Conservation (phyloP, 164 flowering plant genomes). For the Chloranthus sessilifolius region DNA sequence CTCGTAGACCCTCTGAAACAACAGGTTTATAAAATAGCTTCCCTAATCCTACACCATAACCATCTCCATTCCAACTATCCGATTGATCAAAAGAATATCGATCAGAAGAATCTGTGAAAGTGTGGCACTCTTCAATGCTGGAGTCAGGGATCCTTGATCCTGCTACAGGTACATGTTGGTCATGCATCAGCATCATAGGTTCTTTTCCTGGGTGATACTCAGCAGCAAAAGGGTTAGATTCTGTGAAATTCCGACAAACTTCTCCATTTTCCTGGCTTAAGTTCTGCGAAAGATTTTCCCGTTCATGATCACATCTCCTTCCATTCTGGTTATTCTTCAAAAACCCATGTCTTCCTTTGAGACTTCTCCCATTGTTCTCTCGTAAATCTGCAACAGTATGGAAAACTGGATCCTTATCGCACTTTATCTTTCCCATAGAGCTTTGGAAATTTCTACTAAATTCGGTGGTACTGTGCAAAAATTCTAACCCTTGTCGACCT, state of each 20-base stretch:
- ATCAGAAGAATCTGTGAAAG: background rate
- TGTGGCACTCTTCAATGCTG: slow-evolving; percentile 14
- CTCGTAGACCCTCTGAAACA: slow-evolving; percentile 14
- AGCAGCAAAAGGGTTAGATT: too few species aligned
- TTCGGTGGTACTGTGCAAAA: slow-evolving; percentile 6
- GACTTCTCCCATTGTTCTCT: slow-evolving; percentile 9
- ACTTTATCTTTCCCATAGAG: slow-evolving; percentile 12
- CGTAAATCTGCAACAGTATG: slow-evolving; percentile 12
- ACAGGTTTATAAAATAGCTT: slow-evolving; percentile 6
- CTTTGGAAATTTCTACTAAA: slow-evolving; percentile 1
- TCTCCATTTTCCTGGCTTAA: slow-evolving; percentile 10
- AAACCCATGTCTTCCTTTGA: too few species aligned
- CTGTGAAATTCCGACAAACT: too few species aligned
- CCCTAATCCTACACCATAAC: slow-evolving; percentile 2
- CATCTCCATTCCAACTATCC: slow-evolving; percentile 16
- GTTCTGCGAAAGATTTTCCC: slow-evolving; percentile 13
- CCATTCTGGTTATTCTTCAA: background rate
- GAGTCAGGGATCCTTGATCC: slow-evolving; percentile 9
- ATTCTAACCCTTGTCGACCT: slow-evolving; percentile 10
- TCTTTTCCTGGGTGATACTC: slow-evolving; percentile 11
- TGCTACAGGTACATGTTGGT: slow-evolving; percentile 5
- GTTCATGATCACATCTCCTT: slow-evolving; percentile 7
- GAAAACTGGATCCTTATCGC: slow-evolving; percentile 8
- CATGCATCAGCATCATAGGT: slow-evolving; percentile 9
- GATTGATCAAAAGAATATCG: slow-evolving; percentile 18